Base-by-base conservation (phyloP, 257 asterid species). In the Echites panduratus region DNA sequence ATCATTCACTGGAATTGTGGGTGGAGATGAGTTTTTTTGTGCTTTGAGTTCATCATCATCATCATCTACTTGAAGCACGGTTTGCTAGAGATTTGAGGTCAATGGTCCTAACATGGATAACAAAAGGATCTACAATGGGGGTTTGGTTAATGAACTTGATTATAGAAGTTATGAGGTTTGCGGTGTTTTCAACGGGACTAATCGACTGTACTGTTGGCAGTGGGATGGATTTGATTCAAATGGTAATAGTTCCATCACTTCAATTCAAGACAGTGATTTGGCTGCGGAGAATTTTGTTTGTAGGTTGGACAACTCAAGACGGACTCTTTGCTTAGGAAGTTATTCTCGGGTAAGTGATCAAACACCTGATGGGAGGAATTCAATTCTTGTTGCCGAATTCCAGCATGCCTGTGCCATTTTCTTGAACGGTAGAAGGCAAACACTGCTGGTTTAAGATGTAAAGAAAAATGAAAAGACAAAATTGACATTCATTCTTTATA, bases 1-100 rank as follows among this genome's bases (percentile, higher is more conserved):
- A 0, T 78, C 92, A 0, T 70, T 83, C 29, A 75, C 95, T 17
- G 87, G 84, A 7, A 41, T 93, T 75, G 91, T 84, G 9, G 97
- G 92, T 32, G 98, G 98, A 22, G 68, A 86, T 76, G 97, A 91
- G 1, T 93, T 89, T 78, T 47, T 93, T 53, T 90, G 97, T 76
- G 88, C 83, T 9, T 52, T 89, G 52, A 82, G 76, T 32, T n/a
- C n/a, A n/a, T n/a, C n/a, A n/a, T n/a, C n/a, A n/a, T 19, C 74
- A 32, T 71, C 86, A 40, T 80, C 93, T 13, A 65, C 9, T n/a
- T 89, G 94, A 38, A 70, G 73, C 73, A 75, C 90, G 79, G 84
- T 84, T 47, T 90, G 98, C 75, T 93, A 96, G 96, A 90, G 96
- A 73, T 90, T 84, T 72, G 80, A 85, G 8, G 29, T 20, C 19